Percentiles rank a stretch among this genome's conserved stretches.
Conservation (phyloP, 2,329 filamentous ascomycete species). For the Esteya vermicola region DNA sequence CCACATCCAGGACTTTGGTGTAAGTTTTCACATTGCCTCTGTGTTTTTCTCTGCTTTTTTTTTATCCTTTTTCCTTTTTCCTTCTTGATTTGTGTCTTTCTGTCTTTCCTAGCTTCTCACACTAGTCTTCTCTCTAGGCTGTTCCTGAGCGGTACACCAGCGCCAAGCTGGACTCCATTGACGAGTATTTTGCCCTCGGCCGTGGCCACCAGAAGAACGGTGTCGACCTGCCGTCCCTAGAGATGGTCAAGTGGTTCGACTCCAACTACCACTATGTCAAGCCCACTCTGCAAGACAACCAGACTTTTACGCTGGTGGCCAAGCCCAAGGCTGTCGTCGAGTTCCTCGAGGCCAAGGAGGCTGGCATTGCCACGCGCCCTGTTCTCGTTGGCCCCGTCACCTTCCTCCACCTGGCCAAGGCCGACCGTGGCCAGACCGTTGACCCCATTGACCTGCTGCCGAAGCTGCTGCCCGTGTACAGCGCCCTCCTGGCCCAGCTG, state of each 20-base stretch:
- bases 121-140: conserved; percentile 37
- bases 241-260: conserved; percentile 99
- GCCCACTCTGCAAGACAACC: conserved; percentile 92
- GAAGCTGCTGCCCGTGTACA: conserved; percentile 88
- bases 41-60: background rate
- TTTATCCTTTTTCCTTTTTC: background rate
- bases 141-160: conserved; percentile 88
- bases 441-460: conserved; percentile 88
- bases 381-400: conserved; percentile 93
- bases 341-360: conserved; percentile 96
- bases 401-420: conserved; percentile 95
- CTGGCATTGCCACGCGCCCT: conserved; percentile 81
- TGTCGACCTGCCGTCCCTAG: conserved; percentile 83
- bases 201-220: conserved; percentile 93
- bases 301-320: conserved; percentile 78
- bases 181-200: conserved; percentile 99
- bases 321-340: conserved; percentile 89
- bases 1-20: conserved; percentile 96
- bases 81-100: background rate
- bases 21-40: conserved; percentile 31
- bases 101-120: too few species aligned
- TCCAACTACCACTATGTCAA: conserved; percentile 99
- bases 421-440: conserved; percentile 86
- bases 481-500: conserved; percentile 81
- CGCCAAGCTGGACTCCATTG: conserved; percentile 73